A percentile compares a stretch with the other conserved stretches of the same genome.
Evolutionary conservation across 768 basidiomycete species (phyloP).

Genomic region (Naematelia aurantialba): DNA sequence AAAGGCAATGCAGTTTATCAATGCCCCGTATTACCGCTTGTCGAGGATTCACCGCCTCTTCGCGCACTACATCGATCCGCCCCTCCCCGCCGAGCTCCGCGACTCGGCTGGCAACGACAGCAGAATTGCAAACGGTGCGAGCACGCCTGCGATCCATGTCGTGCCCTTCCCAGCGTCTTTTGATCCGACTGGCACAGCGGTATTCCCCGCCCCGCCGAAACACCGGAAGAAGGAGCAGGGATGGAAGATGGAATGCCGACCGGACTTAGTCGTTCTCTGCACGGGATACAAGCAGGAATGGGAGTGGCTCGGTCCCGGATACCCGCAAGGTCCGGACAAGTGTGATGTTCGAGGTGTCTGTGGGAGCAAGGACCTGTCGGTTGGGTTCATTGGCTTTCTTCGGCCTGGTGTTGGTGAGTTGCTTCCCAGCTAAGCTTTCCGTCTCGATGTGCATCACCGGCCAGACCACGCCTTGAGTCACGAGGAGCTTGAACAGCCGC

Average conservation of each 20-base stretch:
- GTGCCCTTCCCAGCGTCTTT: conserved; percentile 60
- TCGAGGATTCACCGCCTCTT: conserved; percentile 54
- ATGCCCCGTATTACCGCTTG: conserved; percentile 58
- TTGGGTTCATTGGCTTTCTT: conserved; percentile 61
- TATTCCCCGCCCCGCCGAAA: conserved; percentile 53
- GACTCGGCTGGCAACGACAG: neutral
- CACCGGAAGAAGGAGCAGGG: conserved; percentile 50
- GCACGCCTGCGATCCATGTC: conserved; percentile 55
- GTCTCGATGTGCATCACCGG: neutral
- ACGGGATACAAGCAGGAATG: conserved; percentile 51
- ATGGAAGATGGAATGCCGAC: conserved; percentile 38
- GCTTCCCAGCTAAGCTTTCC: conserved; percentile 1
- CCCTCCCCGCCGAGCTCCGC: conserved; percentile 34
- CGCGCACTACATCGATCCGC: conserved; percentile 60
- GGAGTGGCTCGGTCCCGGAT: conserved; percentile 42
- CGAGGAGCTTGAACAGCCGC: too few relatives aligned
- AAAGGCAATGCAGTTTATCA: conserved; percentile 61
- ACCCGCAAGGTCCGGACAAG: conserved; percentile 40
- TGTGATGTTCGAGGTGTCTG: conserved; percentile 42
- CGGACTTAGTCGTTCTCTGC: conserved; percentile 34
- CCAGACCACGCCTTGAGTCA: neutral
- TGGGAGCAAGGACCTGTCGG: conserved; percentile 52
- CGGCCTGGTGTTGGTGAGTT: conserved; percentile 59
- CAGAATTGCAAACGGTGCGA: too few relatives aligned
- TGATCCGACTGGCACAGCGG: conserved; percentile 52